These are phyloP conservation scores for Lepidium didymum DNA, from an alignment of 345 rosid species.

Conservation along the genomic window DNA sequence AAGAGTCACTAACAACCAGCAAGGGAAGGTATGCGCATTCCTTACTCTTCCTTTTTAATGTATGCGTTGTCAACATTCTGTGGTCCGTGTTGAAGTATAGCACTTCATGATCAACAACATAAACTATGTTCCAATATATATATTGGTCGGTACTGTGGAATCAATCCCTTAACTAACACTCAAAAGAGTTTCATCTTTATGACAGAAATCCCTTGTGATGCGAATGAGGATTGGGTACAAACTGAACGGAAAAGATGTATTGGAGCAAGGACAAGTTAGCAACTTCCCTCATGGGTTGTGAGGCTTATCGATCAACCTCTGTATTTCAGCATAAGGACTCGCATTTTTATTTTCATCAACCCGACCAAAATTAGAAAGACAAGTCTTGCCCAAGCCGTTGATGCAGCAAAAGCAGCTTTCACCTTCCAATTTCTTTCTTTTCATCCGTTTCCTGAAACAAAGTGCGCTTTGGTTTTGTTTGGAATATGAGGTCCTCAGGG, in stretches of 20 bases:
- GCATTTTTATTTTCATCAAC: slow-evolving; percentile 4
- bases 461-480: slow-evolving; percentile 12
- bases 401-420: slow-evolving; percentile 13
- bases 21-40: slow-evolving; percentile 71
- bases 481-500: slow-evolving; percentile 12
- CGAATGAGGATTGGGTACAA: slow-evolving; percentile 88
- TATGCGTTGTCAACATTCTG: background rate
- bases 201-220: slow-evolving; percentile 92
- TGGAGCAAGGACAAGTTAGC: slow-evolving; percentile 93
- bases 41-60: background rate
- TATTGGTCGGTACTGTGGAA: background rate
- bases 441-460: slow-evolving; percentile 13
- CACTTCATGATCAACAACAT: background rate
- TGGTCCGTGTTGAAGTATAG: background rate
- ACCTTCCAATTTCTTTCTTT: background rate
- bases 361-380: background rate
- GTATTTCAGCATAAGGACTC: slow-evolving; percentile 2
- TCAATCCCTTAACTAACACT: background rate
- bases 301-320: slow-evolving; percentile 24
- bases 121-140: background rate
- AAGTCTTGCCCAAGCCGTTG: slow-evolving; percentile 1
- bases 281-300: slow-evolving; percentile 79
- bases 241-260: slow-evolving; percentile 56
- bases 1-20: slow-evolving; percentile 86
- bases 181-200: slow-evolving; percentile 15